Evolutionary conservation across 2,329 filamentous ascomycete genomes (phyloP), one percentile per base, ranked within the genome.

Genomic region (Emericellopsis atlantica): DNA sequence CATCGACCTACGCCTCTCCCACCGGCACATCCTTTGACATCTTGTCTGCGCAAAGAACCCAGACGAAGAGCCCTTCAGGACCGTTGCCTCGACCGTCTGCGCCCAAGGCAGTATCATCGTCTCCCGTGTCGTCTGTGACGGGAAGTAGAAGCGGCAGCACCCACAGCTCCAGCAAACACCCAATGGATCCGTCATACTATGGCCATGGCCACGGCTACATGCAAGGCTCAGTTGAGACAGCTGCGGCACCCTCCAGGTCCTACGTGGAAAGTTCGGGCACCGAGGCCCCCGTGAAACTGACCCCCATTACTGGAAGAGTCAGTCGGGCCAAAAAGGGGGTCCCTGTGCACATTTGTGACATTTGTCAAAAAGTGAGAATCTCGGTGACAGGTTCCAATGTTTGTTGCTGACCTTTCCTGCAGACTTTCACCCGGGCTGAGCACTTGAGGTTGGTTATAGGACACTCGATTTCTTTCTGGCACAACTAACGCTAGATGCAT

Each of bases 401-500:
- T 9, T 29, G 6, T 9, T 29, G 14, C 39, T 35, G 32, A 40
- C n/a, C 34, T 16, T 22, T 12, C 14, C 34, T 6, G 11, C 43
- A 79, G 75, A 78, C 71, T 2, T 79, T 79, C 46, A 78, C 74
- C 11, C 64, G 76, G 51, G 76, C 75, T 24, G 75, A 79, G 51
- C 76, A 79, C 56, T 57, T 79, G 34, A 72, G 73, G 74, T 79
- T 53, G 46, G 60, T 34, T 6, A 8, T 9, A 26, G 16, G 12
- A 32, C 5, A 55, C 54, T 16, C 11, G 12, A 24, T 6, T 6
- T 22, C n/a, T 31, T 15, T 6, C 21, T 3, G 4, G 8, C 14
- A 5, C 4, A 26, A 31, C 22, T 23, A 41, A 43, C 40, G 45
- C 56, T 60, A 49, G 58, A 51, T 44, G 33, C 15, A 11, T 42